A percentile compares a stretch with the other conserved stretches of the same genome.
Evolutionary conservation across 306 rosid species (phyloP).

Genomic region (Luffa aegyptiaca): DNA sequence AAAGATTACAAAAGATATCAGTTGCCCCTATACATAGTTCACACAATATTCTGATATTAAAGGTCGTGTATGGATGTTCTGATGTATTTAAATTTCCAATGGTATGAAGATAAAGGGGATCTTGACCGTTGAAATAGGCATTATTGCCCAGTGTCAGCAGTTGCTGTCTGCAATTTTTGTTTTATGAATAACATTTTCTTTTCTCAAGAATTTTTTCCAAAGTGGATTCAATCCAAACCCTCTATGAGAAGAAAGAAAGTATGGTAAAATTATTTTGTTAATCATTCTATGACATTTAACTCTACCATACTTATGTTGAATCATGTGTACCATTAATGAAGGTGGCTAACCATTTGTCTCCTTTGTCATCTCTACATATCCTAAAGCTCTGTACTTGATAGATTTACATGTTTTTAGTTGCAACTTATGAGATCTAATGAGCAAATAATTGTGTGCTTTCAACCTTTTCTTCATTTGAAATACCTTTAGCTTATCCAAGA

Average conservation of each 20-base stretch:
- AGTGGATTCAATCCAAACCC: neutral
- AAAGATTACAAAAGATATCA: neutral
- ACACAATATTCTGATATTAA: neutral
- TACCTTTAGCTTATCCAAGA: neutral
- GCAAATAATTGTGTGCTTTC: neutral
- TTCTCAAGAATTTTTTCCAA: neutral
- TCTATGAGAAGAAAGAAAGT: neutral
- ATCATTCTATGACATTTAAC: neutral
- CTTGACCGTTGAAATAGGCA: neutral
- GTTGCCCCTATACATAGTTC: neutral
- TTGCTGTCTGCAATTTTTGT: neutral
- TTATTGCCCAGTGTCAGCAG: neutral
- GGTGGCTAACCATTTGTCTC: neutral
- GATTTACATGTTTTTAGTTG: neutral
- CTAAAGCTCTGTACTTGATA: neutral
- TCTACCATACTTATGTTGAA: neutral
- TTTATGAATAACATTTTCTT: neutral
- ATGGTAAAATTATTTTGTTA: neutral
- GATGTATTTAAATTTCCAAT: neutral
- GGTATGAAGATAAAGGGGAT: neutral
- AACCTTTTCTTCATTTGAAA: neutral
- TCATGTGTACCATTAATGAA: neutral
- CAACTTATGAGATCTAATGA: neutral
- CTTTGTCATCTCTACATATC: neutral
- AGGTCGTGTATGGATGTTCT: neutral